Evolutionary conservation across 1,284 basidiomycete species (phyloP).

Genomic region (Ceratobasidium papillatum): DNA sequence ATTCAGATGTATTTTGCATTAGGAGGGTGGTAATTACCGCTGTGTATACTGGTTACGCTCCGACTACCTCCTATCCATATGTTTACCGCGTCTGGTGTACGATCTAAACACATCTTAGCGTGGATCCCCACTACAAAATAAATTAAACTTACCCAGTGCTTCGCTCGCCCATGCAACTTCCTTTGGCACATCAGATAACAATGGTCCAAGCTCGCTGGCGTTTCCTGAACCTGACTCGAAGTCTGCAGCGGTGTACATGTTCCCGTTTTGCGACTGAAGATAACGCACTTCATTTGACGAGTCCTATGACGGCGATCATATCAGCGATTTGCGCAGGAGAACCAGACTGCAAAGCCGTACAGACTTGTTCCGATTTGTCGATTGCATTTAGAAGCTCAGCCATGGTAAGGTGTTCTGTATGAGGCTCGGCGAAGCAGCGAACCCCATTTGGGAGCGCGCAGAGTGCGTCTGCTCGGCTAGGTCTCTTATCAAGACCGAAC

Average conservation of each 20-base stretch:
- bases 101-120: constrained; percentile 55
- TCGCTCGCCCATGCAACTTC: constrained; percentile 79
- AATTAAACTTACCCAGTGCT: constrained; percentile 70
- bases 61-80: constrained; percentile 84
- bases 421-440: constrained; percentile 82
- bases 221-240: constrained; percentile 51
- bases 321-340: neutral
- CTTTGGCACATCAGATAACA: constrained; percentile 68
- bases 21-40: constrained; percentile 58
- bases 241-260: constrained; percentile 67
- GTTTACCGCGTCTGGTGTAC: constrained; percentile 85
- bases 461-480: constrained; percentile 82
- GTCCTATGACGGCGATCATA: neutral
- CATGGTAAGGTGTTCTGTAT: constrained; percentile 73
- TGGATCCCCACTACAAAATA: constrained; percentile 28
- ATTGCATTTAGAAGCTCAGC: constrained; percentile 59
- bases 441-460: constrained; percentile 62
- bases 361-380: constrained; percentile 33
- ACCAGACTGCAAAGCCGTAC: neutral
- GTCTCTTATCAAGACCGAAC: neutral
- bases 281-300: constrained; percentile 65
- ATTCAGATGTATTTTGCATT: neutral
- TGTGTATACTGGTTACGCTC: constrained; percentile 86
- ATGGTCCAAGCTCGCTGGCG: constrained; percentile 55
- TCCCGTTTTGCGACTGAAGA: constrained; percentile 91